Base-by-base conservation (phyloP, 129 eudicot species). In the Arctium minus region DNA sequence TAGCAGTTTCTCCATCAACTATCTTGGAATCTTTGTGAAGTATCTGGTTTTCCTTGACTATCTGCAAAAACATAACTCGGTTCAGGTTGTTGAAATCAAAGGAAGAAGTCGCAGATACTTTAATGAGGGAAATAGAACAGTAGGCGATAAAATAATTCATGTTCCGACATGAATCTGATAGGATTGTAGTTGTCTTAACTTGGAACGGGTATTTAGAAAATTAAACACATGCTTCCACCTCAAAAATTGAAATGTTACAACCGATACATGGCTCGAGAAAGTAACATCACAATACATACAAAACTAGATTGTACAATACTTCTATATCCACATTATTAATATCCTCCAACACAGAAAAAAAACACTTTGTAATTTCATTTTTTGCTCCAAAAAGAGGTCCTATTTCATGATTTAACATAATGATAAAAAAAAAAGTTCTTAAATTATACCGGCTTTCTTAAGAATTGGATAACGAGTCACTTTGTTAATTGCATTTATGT, bases 21-120 rank as follows among this genome's bases (percentile, higher is more conserved):
- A 87, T 80, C 83, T 79, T 90, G 42, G 96, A 83, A 75, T 98
- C 99, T 86, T 93, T 96, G 70, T 96, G 99, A 72, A 96, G 93
- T 85, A 93, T 81, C 89, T 96, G 99, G 81, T 96, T 96, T 92
- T 96, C 99, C 88, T 93, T 96, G 22, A 96, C 99, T 76, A 96
- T 92, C 99, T 96, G 93, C 90, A 92, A 44, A 33, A 80, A 74
- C 4, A 46, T 35, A 64, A 75, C 18, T 22, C 36, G 8, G 46
- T 87, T 73, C 76, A 38, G 72, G 37, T 35, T 3, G 3, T 1
- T 35, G 37, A 35, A 35, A 1, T 35, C 3, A 35, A 35, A 35
- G 37, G 37, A 35, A 35, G 37, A 35, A 3, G 37, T 1, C 37
- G 2, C 0, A 3, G 37, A 35, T 35, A 35, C 2, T 35, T 35